phyloP scores from a whole-genome alignment of 2,329 filamentous ascomycete genomes.

The Elsinoe fawcettii region DNA sequence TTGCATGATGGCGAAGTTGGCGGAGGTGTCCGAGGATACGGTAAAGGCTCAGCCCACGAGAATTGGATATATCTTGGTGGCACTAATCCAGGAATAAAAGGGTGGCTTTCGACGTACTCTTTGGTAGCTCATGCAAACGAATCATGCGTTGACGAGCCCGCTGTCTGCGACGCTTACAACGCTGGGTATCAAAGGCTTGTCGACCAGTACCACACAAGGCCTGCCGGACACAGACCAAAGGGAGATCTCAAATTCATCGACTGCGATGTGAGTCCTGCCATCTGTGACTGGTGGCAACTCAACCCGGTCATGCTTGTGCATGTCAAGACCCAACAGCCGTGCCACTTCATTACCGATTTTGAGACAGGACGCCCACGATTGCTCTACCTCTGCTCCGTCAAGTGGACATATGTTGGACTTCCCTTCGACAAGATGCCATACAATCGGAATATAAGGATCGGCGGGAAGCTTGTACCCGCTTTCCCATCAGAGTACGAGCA shows the following conservation, averaged over 20 bases:
- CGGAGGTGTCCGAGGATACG: not conserved
- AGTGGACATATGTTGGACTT: not conserved
- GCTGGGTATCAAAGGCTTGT: not conserved
- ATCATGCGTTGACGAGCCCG: slow-evolving; percentile 8
- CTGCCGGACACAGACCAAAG: not conserved
- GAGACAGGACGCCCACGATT: not conserved
- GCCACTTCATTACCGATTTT: not conserved
- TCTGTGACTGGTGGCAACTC: slow-evolving; percentile 6
- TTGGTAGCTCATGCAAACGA: not conserved
- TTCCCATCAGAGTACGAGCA: slow-evolving; percentile 13
- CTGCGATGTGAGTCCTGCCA: slow-evolving; percentile 5
- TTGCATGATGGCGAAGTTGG: not conserved
- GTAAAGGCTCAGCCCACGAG: not conserved
- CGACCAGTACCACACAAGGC: not conserved
- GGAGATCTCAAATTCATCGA: not conserved
- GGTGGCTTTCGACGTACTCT: not conserved
- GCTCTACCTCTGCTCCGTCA: not conserved
- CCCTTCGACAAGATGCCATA: not conserved
- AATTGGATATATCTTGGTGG: slow-evolving; percentile 11
- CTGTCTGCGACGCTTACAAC: slow-evolving; percentile 2
- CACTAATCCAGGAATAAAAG: not conserved
- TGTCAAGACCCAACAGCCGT: not conserved
- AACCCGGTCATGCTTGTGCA: slow-evolving; percentile 8
- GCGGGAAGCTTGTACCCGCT: not conserved
- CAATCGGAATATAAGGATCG: slow-evolving; percentile 5